phyloP scores from a whole-genome alignment of 805 yeast genomes.

The Henningerozyma blattae region DNA sequence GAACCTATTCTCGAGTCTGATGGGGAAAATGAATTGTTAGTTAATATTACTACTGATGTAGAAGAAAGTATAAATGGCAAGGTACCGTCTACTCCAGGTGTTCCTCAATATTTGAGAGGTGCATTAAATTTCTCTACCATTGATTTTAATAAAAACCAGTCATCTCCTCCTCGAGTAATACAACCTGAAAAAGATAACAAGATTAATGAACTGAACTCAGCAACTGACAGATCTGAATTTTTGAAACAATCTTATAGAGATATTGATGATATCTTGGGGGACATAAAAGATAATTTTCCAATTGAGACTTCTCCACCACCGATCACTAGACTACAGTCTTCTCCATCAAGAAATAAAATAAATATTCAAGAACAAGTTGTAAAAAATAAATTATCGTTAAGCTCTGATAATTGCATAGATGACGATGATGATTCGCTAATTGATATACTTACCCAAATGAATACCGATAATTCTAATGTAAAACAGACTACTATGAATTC shows the following conservation, averaged over 20 bases:
- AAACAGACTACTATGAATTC: too few relatives aligned
- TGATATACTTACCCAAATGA: constrained; percentile 18
- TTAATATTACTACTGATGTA: constrained; percentile 9
- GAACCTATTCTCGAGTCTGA: too few relatives aligned
- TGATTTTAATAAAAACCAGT: constrained; percentile 5
- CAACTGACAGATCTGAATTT: neutral
- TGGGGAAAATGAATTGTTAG: constrained; percentile 2
- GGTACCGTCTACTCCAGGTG: constrained; percentile 22
- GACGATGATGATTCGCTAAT: constrained; percentile 20
- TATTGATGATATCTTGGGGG: constrained; percentile 22
- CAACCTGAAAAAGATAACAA: neutral
- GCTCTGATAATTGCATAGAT: constrained; percentile 1
- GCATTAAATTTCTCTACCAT: constrained; percentile 17
- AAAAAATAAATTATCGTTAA: too few relatives aligned
- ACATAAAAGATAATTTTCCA: constrained; percentile 13
- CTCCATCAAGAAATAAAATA: too few relatives aligned
- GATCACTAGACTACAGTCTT: too few relatives aligned
- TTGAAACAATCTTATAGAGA: constrained; percentile 12
- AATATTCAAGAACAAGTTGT: too few relatives aligned
- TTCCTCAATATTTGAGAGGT: constrained; percentile 15
- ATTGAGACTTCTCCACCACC: neutral
- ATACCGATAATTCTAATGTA: too few relatives aligned
- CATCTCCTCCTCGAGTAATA: neutral
- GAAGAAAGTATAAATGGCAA: constrained; percentile 13
- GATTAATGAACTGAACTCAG: neutral